phyloP scores from a whole-genome alignment of 78 protist species.

The Planoprotostelium fungivorum region DNA sequence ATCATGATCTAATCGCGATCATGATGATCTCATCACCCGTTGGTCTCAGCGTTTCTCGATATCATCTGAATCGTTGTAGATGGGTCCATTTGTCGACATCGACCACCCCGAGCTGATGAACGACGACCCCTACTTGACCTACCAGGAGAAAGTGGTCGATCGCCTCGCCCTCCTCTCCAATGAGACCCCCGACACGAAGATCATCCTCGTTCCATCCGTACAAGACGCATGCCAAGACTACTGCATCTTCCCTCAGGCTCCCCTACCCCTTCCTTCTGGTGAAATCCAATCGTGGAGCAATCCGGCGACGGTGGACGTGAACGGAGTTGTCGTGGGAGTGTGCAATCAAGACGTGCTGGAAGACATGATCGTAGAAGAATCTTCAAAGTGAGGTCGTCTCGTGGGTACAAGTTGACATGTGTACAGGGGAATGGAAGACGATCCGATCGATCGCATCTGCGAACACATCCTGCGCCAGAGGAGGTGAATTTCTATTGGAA shows the following conservation, averaged over 20 bases:
- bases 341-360: background rate
- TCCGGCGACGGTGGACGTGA: background rate
- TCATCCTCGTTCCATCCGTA: background rate
- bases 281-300: background rate
- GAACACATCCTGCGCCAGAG: background rate
- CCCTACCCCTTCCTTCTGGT: too few species aligned
- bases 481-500: background rate
- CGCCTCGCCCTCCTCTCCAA: too few species aligned
- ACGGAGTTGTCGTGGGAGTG: background rate
- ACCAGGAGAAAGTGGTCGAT: background rate
- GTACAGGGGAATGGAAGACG: background rate
- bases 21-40: too few species aligned
- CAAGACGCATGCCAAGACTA: background rate
- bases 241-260: background rate
- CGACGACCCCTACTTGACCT: background rate
- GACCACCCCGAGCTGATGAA: background rate
- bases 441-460: background rate
- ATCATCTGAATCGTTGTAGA: background rate
- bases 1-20: too few species aligned
- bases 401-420: too few species aligned
- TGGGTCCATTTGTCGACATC: background rate
- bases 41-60: background rate
- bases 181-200: background rate
- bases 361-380: background rate
- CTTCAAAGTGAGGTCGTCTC: background rate